phyloP scores from a whole-genome alignment of 2,329 filamentous ascomycete species.

The Juglanconis sp. region DNA sequence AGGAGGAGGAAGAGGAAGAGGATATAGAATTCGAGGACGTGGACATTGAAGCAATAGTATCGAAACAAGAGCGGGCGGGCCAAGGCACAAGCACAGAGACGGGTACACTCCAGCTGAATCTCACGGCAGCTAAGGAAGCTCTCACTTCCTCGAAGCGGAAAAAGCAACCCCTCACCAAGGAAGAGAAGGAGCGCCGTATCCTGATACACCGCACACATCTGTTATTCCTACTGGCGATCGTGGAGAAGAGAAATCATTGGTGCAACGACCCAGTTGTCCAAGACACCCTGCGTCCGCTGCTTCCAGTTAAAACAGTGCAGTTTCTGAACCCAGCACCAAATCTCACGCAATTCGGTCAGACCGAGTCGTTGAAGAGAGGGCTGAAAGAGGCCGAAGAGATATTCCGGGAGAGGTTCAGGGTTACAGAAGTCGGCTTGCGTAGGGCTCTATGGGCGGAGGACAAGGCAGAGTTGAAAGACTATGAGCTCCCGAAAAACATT shows the following conservation, averaged over 20 bases:
- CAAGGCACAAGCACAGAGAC: conserved; percentile 22
- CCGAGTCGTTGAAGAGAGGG: conserved; percentile 75
- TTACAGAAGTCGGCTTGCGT: conserved; percentile 68
- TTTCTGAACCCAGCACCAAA: conserved; percentile 67
- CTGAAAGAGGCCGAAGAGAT: conserved; percentile 65
- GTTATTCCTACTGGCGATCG: conserved; percentile 76
- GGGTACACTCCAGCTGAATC: conserved; percentile 48
- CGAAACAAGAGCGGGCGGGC: conserved; percentile 17
- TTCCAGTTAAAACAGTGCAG: conserved; percentile 62
- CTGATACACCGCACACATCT: conserved; percentile 85
- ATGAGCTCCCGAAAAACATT: conserved; percentile 56
- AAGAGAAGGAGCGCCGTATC: conserved; percentile 57
- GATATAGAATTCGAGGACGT: conserved; percentile 48
- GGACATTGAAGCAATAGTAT: conserved; percentile 33
- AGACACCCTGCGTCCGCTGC: conserved; percentile 57
- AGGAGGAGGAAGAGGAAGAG: conserved; percentile 39
- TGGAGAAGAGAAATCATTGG: conserved; percentile 77
- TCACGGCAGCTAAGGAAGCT: conserved; percentile 43
- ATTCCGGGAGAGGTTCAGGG: conserved; percentile 67
- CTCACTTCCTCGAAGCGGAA: conserved; percentile 27
- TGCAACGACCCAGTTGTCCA: conserved; percentile 77
- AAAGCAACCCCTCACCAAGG: conserved; percentile 51
- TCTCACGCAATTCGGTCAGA: conserved; percentile 70
- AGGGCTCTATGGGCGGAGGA: conserved; percentile 74
- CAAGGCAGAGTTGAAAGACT: conserved; percentile 57